Base-by-base conservation (phyloP, 345 rosid species). In the Populus deltoides region DNA sequence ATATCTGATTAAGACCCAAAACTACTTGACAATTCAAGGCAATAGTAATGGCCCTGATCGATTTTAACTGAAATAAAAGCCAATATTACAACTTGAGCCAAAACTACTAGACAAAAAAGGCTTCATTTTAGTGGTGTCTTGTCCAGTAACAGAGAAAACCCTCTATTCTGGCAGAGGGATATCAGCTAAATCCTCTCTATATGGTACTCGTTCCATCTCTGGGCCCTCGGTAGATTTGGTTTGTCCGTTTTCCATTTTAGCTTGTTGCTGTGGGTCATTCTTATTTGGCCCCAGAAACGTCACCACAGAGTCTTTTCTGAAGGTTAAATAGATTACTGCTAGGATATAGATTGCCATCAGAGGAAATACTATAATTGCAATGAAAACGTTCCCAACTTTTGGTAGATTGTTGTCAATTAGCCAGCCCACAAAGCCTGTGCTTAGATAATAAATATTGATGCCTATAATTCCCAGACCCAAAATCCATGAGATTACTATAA, bases 381-480 rank as follows among this genome's bases (percentile, higher is more conserved):
- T 84, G 39, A 89, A 77, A 16, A 87, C 85, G 17, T 86, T 88
- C 55, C 76, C 89, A 3, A 81, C 68, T 68, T 68, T 88, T 0
- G 90, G 86, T 20, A 89, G 79, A 35, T 47, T 59, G 68, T 81
- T 88, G 86, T 87, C 75, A 18, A 83, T 36, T 25, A 92, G 61
- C 91, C 97, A 92, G 5, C 18, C 81, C 8, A 88, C 85, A 31
- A 92, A 92, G 5, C 82, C 81, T 7, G 90, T 90, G 83, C 77
- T 74, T 4, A 92, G 81, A 80, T 88, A 90, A 66, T 92, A 92
- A 1, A 92, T 22, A 39, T 92, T 92, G 83, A 92, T 87, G 67
- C 92, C 88, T 18, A 88, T 87, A 24, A 92, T 75, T 66, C 86
- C 89, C 3, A 80, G 16, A 0, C 91, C 93, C 27, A 92, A 65